Conservation (phyloP, 805 yeast genomes). For the Geotrichum ghanense region DNA sequence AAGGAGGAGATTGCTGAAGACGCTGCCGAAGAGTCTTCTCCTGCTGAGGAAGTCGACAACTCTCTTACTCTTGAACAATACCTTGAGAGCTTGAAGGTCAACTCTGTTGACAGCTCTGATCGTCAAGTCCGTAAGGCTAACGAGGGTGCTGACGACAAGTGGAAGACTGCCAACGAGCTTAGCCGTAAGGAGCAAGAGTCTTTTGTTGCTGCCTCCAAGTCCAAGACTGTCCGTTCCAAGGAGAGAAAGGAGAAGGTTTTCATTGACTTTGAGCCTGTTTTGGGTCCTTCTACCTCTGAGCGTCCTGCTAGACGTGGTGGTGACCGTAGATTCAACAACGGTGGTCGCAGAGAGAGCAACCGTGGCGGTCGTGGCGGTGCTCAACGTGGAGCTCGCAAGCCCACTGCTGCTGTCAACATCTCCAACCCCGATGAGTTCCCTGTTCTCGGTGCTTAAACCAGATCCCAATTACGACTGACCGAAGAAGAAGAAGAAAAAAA, state of each 20-base stretch:
- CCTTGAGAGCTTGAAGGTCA: constrained; percentile 45
- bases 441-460: constrained; percentile 16
- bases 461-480: too few species aligned
- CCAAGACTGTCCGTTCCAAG: constrained; percentile 60
- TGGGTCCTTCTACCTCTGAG: constrained; percentile 34
- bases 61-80: constrained; percentile 76
- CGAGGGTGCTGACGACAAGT: constrained; percentile 44
- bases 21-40: constrained; percentile 32
- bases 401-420: constrained; percentile 16
- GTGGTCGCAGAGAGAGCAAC: constrained; percentile 14
- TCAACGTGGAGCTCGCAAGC: constrained; percentile 23
- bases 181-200: constrained; percentile 49
- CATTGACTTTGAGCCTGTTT: constrained; percentile 62
- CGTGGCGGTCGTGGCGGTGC: constrained; percentile 22
- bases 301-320: constrained; percentile 27
- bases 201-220: constrained; percentile 45
- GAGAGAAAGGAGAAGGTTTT: constrained; percentile 69
- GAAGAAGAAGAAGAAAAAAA: too few species aligned
- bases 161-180: constrained; percentile 43
- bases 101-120: constrained; percentile 15
- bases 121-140: constrained; percentile 34
- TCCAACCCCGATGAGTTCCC: constrained; percentile 19
- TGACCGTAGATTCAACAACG: constrained; percentile 15
- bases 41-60: constrained; percentile 33
- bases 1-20: constrained; percentile 27